phyloP scores from a whole-genome alignment of 192 early-diverging fungal species.

The Rhizophagus clarus region DNA sequence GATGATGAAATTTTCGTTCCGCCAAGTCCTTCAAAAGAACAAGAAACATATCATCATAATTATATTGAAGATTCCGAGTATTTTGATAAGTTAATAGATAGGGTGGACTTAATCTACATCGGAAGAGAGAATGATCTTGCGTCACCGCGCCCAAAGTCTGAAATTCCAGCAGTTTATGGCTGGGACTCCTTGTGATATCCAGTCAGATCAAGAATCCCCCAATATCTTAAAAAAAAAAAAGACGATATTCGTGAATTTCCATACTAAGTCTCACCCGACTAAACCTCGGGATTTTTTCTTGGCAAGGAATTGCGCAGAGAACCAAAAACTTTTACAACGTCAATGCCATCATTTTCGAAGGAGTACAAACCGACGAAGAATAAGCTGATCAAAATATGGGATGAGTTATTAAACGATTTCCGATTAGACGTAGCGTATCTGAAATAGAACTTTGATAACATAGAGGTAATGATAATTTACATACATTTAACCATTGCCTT shows the following conservation, averaged over 20 bases:
- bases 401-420: slow-evolving; percentile 6
- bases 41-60: background rate
- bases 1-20: background rate
- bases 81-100: slow-evolving; percentile 10
- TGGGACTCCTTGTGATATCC: slow-evolving; percentile 14
- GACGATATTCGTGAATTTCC: too few species aligned
- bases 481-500: slow-evolving; percentile 27
- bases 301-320: too few species aligned
- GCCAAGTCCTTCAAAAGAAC: background rate
- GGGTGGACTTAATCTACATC: slow-evolving; percentile 2
- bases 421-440: background rate
- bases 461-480: background rate
- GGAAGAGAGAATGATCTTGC: background rate
- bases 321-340: too few species aligned
- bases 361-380: slow-evolving; percentile 9
- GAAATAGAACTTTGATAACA: slow-evolving; percentile 24
- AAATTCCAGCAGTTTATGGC: background rate
- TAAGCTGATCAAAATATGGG: slow-evolving; percentile 5
- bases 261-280: too few species aligned
- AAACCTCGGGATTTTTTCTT: too few species aligned
- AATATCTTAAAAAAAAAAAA: too few species aligned
- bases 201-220: too few species aligned
- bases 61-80: slow-evolving; percentile 24
- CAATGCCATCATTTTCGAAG: too few species aligned
- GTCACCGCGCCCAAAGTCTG: background rate